These are phyloP conservation scores for Cyberlindnera lachancei DNA, from an alignment of 805 yeast genomes.

Conservation along the genomic window DNA sequence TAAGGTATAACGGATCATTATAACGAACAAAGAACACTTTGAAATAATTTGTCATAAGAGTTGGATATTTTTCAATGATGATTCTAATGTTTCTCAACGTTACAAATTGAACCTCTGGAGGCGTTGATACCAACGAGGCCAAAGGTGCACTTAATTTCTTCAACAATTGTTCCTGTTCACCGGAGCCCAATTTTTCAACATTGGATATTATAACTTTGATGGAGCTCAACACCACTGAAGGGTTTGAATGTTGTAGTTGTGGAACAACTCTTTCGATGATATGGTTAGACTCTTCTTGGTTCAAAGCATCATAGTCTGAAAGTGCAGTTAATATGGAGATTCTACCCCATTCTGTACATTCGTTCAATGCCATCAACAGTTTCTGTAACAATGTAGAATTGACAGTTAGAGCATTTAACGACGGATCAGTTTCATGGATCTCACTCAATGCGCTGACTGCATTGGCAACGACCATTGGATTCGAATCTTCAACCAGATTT, in stretches of 20 bases:
- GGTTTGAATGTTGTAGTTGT: constrained; percentile 94
- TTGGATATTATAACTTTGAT: constrained; percentile 76
- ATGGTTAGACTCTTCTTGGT: constrained; percentile 64
- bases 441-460: constrained; percentile 83
- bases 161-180: constrained; percentile 38
- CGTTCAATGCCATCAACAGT: constrained; percentile 79
- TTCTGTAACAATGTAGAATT: constrained; percentile 41
- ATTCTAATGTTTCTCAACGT: constrained; percentile 87
- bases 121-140: constrained; percentile 78
- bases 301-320: constrained; percentile 56
- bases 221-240: constrained; percentile 85
- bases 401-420: constrained; percentile 38
- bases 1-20: constrained; percentile 74
- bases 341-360: constrained; percentile 99
- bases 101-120: constrained; percentile 93
- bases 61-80: constrained; percentile 83
- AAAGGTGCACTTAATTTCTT: constrained; percentile 77
- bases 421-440: constrained; percentile 61
- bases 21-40: constrained; percentile 87
- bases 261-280: constrained; percentile 88
- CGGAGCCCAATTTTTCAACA: constrained; percentile 35
- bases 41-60: constrained; percentile 65
- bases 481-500: constrained; percentile 69
- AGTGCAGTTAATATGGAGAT: constrained; percentile 80
- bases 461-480: constrained; percentile 97